A percentile compares a stretch with the other conserved stretches of the same genome.
Evolutionary conservation across 306 rosid genomes (phyloP).

Genomic region (Heteromeles arbutifolia): DNA sequence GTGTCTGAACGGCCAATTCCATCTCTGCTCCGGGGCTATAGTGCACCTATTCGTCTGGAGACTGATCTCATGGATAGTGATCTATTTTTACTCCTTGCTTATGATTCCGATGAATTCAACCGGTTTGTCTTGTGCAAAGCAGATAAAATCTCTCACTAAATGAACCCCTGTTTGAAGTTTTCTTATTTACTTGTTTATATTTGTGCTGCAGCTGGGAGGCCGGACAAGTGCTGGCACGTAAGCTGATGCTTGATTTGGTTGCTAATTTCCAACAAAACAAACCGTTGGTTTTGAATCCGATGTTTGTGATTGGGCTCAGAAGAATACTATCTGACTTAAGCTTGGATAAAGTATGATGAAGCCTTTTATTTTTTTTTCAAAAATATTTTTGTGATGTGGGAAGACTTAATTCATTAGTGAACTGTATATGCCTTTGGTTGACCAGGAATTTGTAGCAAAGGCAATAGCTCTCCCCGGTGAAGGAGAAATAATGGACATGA

Average conservation of each 20-base stretch:
- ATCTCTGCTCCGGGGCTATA: conserved; percentile 78
- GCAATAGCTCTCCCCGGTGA: conserved; percentile 96
- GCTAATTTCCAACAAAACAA: conserved; percentile 75
- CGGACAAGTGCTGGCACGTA: conserved; percentile 84
- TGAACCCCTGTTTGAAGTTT: conserved; percentile 5
- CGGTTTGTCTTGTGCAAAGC: conserved; percentile 56
- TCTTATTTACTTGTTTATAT: conserved; percentile 14
- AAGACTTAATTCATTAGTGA: conserved; percentile 10
- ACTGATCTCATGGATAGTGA: conserved; percentile 71
- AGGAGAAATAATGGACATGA: conserved; percentile 98
- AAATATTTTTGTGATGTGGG: not conserved
- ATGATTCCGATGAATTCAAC: conserved; percentile 91
- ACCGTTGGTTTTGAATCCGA: conserved; percentile 62
- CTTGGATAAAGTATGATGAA: conserved; percentile 69
- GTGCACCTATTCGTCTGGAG: conserved; percentile 93
- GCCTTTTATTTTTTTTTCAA: not conserved
- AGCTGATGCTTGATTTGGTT: conserved; percentile 80
- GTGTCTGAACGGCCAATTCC: conserved; percentile 84
- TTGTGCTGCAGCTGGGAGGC: conserved; percentile 87
- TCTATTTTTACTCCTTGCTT: conserved; percentile 82
- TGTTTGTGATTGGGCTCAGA: conserved; percentile 69
- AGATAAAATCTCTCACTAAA: conserved; percentile 3
- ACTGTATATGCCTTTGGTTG: conserved; percentile 11
- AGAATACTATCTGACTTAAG: conserved; percentile 59
- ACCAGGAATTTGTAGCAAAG: conserved; percentile 87